Percentiles rank a stretch among this genome's conserved stretches.
Evolutionary conservation across 1,284 basidiomycete species (phyloP).

Genomic region (Vanrija pseudolonga): DNA sequence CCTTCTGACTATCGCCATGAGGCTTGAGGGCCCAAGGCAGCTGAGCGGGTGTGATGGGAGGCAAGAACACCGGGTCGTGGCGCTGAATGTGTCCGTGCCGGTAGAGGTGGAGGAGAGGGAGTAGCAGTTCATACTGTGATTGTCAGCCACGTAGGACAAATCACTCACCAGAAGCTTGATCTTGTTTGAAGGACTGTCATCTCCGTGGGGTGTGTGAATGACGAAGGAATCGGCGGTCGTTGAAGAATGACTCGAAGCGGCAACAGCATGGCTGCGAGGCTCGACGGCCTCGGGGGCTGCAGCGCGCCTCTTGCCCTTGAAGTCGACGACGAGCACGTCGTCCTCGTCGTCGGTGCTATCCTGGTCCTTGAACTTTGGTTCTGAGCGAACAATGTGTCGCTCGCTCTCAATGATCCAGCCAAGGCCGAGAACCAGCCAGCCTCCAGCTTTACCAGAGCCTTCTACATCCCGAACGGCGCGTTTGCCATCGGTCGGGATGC

Average conservation of each 20-base stretch:
- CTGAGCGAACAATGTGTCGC: not conserved
- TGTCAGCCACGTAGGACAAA: not conserved
- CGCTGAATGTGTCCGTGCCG: slow-evolving; percentile 43
- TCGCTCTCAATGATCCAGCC: slow-evolving; percentile 37
- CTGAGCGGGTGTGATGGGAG: slow-evolving; percentile 31
- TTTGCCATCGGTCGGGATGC: slow-evolving; percentile 40
- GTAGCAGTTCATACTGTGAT: slow-evolving; percentile 36
- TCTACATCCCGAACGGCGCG: slow-evolving; percentile 38
- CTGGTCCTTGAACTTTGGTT: too few species aligned
- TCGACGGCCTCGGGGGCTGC: not conserved
- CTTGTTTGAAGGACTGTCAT: slow-evolving; percentile 1
- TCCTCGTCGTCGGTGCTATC: slow-evolving; percentile 4
- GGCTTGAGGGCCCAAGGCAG: slow-evolving; percentile 30
- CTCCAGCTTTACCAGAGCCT: slow-evolving; percentile 41
- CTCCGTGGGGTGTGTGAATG: slow-evolving; percentile 10
- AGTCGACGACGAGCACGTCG: slow-evolving; percentile 14
- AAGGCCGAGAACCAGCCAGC: slow-evolving; percentile 41
- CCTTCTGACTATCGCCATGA: slow-evolving; percentile 35
- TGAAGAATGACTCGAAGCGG: slow-evolving; percentile 2
- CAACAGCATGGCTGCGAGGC: not conserved
- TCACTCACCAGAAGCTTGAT: slow-evolving; percentile 33
- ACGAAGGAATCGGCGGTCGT: slow-evolving; percentile 9
- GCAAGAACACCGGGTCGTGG: slow-evolving; percentile 37
- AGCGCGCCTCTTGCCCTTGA: slow-evolving; percentile 14
- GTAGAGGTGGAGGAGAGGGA: slow-evolving; percentile 36